These are phyloP conservation scores for Hypomontagnella submonticulosa DNA, from an alignment of 495 filamentous ascomycete species.

Conservation along the genomic window DNA sequence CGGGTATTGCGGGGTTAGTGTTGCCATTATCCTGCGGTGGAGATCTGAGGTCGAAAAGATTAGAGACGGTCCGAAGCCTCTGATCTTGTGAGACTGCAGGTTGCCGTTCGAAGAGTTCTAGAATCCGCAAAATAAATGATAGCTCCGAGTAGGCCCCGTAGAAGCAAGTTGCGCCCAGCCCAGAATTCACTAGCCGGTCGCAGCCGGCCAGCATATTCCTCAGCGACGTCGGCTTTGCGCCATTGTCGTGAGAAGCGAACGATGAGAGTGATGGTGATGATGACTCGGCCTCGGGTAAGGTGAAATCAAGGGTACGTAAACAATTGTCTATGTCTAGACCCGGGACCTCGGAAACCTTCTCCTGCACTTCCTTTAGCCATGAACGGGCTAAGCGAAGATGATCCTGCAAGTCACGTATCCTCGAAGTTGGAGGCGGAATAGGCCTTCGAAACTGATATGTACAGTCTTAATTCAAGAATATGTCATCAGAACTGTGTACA, in stretches of 20 bases:
- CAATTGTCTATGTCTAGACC: conserved; percentile 16
- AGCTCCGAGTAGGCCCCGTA: conserved; percentile 13
- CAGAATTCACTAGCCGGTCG: conserved; percentile 5
- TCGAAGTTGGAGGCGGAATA: conserved; percentile 4
- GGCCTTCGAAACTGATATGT: conserved; percentile 10
- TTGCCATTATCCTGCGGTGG: neutral
- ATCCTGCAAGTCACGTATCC: conserved; percentile 13
- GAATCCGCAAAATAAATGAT: conserved; percentile 11
- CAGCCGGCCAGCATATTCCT: conserved; percentile 13
- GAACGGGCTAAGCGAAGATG: conserved; percentile 17
- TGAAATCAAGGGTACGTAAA: conserved; percentile 15
- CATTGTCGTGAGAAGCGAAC: conserved; percentile 1
- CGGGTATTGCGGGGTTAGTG: neutral
- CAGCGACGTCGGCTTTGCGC: neutral
- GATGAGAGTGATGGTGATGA: neutral
- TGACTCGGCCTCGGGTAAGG: conserved; percentile 6
- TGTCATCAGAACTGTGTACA: neutral
- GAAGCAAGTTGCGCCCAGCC: neutral
- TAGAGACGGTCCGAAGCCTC: neutral
- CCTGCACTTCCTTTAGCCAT: conserved; percentile 4
- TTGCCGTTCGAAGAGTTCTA: conserved; percentile 4
- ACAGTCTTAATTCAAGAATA: conserved; percentile 7
- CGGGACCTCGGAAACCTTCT: conserved; percentile 6
- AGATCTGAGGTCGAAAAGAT: conserved; percentile 7
- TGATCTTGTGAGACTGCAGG: neutral